These are phyloP conservation scores for Euphrasia arctica DNA, from an alignment of 305 asterid species.

Conservation along the genomic window DNA sequence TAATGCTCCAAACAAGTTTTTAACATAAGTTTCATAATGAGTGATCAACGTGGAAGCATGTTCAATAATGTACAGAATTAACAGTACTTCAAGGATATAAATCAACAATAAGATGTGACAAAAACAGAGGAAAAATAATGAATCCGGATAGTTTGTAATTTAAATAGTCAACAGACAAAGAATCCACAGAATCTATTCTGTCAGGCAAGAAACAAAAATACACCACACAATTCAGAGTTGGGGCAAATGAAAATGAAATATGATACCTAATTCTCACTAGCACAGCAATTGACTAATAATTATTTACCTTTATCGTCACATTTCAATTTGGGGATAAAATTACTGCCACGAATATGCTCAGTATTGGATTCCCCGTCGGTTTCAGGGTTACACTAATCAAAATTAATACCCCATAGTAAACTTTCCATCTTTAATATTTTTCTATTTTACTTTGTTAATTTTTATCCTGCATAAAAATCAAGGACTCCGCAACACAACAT, in stretches of 20 bases:
- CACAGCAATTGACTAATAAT: no score
- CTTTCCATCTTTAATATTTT: not conserved
- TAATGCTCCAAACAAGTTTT: slow-evolving; percentile 15
- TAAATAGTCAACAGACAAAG: no score
- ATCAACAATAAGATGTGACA: no score
- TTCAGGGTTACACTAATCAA: not conserved
- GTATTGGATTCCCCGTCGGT: not conserved
- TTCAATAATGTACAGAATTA: not conserved
- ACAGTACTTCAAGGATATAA: not conserved
- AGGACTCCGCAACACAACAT: not conserved
- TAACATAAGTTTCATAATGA: not conserved
- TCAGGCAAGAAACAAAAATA: no score
- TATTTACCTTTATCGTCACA: no score
- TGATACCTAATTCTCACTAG: no score
- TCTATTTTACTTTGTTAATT: not conserved
- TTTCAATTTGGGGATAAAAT: no score
- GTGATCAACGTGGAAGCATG: not conserved
- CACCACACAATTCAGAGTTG: no score
- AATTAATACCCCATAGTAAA: not conserved
- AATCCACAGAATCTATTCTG: no score
- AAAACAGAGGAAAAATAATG: no score
- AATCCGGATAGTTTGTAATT: no score
- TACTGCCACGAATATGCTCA: not conserved
- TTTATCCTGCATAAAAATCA: not conserved
- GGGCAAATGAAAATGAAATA: no score